Evolutionary conservation across 768 basidiomycete species (phyloP).

Genomic region (Kwoniella sp.): DNA sequence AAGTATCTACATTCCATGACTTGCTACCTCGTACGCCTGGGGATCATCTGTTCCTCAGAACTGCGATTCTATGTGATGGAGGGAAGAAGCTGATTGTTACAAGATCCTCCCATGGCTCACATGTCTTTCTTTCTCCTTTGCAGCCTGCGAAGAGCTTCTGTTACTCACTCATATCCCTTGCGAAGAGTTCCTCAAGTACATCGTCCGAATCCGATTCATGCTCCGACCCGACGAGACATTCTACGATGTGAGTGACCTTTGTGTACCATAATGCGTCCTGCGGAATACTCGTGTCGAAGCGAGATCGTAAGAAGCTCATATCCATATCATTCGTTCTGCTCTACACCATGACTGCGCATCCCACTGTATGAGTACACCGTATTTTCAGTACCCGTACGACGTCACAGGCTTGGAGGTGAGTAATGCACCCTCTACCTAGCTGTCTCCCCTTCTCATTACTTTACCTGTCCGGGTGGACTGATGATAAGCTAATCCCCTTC

Average conservation of each 20-base stretch:
- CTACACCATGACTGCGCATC: no score
- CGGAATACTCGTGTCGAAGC: no score
- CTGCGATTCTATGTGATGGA: no score
- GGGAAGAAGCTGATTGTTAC: no score
- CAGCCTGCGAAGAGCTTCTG: slow-evolving; percentile 29
- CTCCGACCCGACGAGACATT: slow-evolving; percentile 24
- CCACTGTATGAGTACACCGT: no score
- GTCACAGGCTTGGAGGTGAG: slow-evolving; percentile 31
- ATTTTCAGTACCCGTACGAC: slow-evolving; percentile 33
- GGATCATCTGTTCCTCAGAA: neutral
- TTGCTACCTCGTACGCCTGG: neutral
- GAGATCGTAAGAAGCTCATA: no score
- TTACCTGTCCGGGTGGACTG: neutral
- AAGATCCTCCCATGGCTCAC: no score
- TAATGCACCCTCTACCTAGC: neutral
- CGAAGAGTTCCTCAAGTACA: slow-evolving; percentile 27
- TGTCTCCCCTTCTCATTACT: neutral
- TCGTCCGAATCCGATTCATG: slow-evolving; percentile 28
- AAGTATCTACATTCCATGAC: no score
- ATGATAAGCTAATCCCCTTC: neutral
- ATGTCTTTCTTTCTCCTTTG: neutral
- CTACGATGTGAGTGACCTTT: slow-evolving; percentile 27
- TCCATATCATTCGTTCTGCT: no score
- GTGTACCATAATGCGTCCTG: no score
- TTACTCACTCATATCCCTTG: slow-evolving; percentile 1